Evolutionary conservation across 192 early-diverging fungal genomes (phyloP).

Genomic region (Coemansia guatemalensis): DNA sequence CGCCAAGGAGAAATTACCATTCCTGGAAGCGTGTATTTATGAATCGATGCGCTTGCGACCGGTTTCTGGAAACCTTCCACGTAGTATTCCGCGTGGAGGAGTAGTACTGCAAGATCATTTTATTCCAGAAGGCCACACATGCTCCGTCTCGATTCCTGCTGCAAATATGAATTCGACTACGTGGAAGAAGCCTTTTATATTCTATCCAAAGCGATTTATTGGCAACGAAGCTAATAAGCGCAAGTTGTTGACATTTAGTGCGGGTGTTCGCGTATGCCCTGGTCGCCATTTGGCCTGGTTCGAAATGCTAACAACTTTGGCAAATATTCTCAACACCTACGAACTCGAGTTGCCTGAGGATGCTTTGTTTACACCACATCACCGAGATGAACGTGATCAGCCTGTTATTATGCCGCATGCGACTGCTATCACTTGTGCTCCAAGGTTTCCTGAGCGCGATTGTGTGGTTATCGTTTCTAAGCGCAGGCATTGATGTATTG

Average conservation of each 20-base stretch:
- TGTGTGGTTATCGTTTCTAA: constrained; percentile 34
- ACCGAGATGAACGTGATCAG: background rate
- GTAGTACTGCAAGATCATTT: constrained; percentile 31
- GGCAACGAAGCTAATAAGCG: constrained; percentile 9
- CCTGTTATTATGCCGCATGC: constrained; percentile 33
- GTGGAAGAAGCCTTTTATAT: constrained; percentile 27
- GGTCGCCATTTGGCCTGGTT: constrained; percentile 39
- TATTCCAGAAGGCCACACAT: constrained; percentile 38
- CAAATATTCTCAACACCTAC: constrained; percentile 34
- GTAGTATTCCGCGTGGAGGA: constrained; percentile 34
- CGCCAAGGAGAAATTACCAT: constrained; percentile 25
- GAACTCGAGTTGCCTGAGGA: constrained; percentile 33
- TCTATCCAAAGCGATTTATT: constrained; percentile 29
- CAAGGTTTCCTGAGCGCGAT: constrained; percentile 42
- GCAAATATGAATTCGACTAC: constrained; percentile 14
- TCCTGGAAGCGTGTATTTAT: constrained; percentile 43
- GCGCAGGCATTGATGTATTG: constrained; percentile 8
- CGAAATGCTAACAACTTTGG: constrained; percentile 38
- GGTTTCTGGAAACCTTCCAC: constrained; percentile 25
- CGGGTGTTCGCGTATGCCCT: constrained; percentile 41
- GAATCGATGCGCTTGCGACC: constrained; percentile 43
- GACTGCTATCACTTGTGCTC: constrained; percentile 18
- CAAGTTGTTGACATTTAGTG: constrained; percentile 35
- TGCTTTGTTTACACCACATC: constrained; percentile 25
- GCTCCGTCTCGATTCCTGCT: constrained; percentile 23